These are phyloP conservation scores for Tubosaeta sp. DNA, from an alignment of 768 basidiomycete species.

Conservation along the genomic window DNA sequence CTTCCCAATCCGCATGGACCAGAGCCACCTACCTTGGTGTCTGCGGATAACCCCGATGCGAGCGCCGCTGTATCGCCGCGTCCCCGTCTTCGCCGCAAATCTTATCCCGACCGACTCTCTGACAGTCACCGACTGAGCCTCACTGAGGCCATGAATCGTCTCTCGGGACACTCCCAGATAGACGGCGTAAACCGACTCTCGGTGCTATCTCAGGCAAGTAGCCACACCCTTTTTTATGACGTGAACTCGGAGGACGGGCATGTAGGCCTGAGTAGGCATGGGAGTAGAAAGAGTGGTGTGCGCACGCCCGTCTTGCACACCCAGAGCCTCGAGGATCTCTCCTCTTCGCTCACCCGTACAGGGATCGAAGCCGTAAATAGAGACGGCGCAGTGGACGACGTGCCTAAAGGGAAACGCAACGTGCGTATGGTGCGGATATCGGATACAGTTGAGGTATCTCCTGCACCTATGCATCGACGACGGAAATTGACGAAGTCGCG, in stretches of 20 bases:
- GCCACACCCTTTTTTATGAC: slow-evolving; percentile 27
- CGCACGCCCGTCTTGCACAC: slow-evolving; percentile 9
- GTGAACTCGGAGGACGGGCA: slow-evolving; percentile 4
- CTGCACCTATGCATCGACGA: slow-evolving; percentile 5
- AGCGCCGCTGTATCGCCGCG: not conserved
- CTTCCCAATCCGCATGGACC: not conserved
- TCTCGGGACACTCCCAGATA: slow-evolving; percentile 4
- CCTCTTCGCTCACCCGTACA: slow-evolving; percentile 17
- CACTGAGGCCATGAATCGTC: slow-evolving; percentile 24
- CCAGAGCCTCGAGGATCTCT: slow-evolving; percentile 22
- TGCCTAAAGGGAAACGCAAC: slow-evolving; percentile 13
- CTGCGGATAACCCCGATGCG: not conserved
- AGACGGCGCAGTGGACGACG: not conserved
- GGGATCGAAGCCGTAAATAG: slow-evolving; percentile 12
- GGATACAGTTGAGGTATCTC: slow-evolving; percentile 21
- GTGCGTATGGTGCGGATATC: slow-evolving; percentile 25
- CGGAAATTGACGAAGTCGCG: slow-evolving; percentile 25
- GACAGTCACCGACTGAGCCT: slow-evolving; percentile 22
- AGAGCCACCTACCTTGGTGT: not conserved
- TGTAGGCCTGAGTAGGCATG: not conserved
- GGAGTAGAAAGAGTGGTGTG: not conserved
- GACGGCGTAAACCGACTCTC: slow-evolving; percentile 20
- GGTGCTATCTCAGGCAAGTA: slow-evolving; percentile 19
- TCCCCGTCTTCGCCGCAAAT: slow-evolving; percentile 15
- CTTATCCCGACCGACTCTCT: slow-evolving; percentile 23